Evolutionary conservation across 2,329 filamentous ascomycete species (phyloP).

Genomic region (Neonectria hederae): DNA sequence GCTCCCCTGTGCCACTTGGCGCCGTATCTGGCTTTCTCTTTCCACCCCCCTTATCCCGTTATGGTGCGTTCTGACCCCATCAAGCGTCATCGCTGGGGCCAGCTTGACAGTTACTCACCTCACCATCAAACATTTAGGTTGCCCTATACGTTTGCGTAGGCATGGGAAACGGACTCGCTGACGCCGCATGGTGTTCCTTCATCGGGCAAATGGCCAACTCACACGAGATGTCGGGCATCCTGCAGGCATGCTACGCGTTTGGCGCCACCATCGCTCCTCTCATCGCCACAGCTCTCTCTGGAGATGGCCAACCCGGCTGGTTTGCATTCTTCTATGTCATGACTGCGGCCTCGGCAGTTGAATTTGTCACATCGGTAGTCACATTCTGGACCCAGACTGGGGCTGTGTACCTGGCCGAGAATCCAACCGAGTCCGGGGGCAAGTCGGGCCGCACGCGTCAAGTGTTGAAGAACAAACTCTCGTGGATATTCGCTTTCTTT

Average conservation of each 20-base stretch:
- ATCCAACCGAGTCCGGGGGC: background rate
- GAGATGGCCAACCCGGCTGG: conserved; percentile 66
- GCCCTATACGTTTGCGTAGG: conserved; percentile 66
- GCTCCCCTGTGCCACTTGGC: conserved; percentile 68
- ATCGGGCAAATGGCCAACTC: conserved; percentile 73
- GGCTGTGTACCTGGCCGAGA: conserved; percentile 4
- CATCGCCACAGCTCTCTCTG: conserved; percentile 74
- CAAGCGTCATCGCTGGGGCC: background rate
- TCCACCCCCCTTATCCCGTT: conserved; percentile 74
- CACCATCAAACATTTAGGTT: background rate
- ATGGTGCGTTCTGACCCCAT: conserved; percentile 53
- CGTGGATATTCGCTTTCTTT: conserved; percentile 7
- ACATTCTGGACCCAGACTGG: conserved; percentile 7
- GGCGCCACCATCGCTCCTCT: conserved; percentile 76
- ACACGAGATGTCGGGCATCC: conserved; percentile 74
- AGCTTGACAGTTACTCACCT: background rate
- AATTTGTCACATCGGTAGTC: background rate
- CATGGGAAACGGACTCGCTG: conserved; percentile 75
- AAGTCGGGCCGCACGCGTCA: conserved; percentile 2
- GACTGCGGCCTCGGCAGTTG: conserved; percentile 63
- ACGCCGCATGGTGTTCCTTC: conserved; percentile 64
- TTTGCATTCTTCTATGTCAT: conserved; percentile 80
- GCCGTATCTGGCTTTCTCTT: conserved; percentile 68
- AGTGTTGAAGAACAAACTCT: conserved; percentile 4
- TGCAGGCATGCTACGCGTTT: conserved; percentile 74